A percentile compares a stretch with the other conserved stretches of the same genome.
phyloP scores from a whole-genome alignment of 768 basidiomycete genomes.

The Tulasnella sp. region DNA sequence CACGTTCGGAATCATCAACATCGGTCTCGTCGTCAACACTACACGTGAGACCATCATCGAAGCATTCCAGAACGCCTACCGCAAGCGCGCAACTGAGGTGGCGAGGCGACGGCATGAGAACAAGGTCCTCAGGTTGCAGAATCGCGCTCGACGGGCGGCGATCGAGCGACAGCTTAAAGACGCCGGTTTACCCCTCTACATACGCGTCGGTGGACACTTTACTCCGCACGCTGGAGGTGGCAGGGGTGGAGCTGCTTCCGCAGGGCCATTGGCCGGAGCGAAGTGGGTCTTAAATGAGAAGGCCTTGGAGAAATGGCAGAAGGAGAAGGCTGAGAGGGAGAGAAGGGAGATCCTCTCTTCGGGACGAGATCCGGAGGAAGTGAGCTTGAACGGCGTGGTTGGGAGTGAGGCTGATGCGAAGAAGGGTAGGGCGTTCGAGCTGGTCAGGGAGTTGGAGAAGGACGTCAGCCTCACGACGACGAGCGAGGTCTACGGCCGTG shows the following conservation, averaged over 20 bases:
- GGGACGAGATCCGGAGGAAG: background rate
- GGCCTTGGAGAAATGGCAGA: background rate
- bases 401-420: background rate
- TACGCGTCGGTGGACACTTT: constrained; percentile 22
- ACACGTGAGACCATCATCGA: constrained; percentile 65
- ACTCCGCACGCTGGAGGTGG: background rate
- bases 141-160: constrained; percentile 18
- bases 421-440: background rate
- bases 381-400: background rate
- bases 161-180: constrained; percentile 52
- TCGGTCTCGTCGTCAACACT: constrained; percentile 52
- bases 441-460: background rate
- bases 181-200: constrained; percentile 41
- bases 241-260: background rate
- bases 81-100: constrained; percentile 40
- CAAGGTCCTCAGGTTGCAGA: constrained; percentile 19
- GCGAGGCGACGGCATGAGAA: constrained; percentile 35
- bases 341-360: background rate
- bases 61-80: constrained; percentile 54
- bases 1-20: constrained; percentile 36
- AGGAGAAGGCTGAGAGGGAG: background rate
- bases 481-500: too few species aligned
- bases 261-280: background rate
- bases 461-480: too few species aligned
- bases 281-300: constrained; percentile 5